These are phyloP conservation scores for Venturia carpophila DNA, from an alignment of 2,329 filamentous ascomycete species.

Conservation along the genomic window DNA sequence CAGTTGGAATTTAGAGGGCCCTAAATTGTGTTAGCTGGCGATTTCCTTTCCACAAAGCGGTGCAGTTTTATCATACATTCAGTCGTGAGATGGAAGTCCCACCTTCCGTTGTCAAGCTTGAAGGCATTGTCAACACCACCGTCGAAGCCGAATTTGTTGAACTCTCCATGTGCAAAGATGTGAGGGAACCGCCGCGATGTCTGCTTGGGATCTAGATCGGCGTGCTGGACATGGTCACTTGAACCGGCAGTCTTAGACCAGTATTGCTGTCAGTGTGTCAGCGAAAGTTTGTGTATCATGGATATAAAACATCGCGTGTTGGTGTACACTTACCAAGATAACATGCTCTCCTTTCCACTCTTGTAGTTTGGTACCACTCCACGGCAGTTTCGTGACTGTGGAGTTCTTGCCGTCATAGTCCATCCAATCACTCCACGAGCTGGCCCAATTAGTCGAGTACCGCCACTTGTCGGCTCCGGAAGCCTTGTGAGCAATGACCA, in stretches of 20 bases:
- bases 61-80: slow-evolving; percentile 51
- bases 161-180: slow-evolving; percentile 54
- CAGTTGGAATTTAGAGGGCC: slow-evolving; percentile 39
- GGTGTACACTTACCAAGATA: slow-evolving; percentile 35
- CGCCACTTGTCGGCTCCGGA: slow-evolving; percentile 55
- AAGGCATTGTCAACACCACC: slow-evolving; percentile 49
- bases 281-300: background rate
- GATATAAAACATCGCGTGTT: background rate
- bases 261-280: slow-evolving; percentile 38
- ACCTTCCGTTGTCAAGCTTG: slow-evolving; percentile 41
- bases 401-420: slow-evolving; percentile 47
- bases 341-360: slow-evolving; percentile 55
- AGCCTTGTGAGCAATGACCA: slow-evolving; percentile 50
- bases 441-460: slow-evolving; percentile 55
- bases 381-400: slow-evolving; percentile 41
- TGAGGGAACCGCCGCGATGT: slow-evolving; percentile 50
- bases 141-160: slow-evolving; percentile 58
- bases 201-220: slow-evolving; percentile 40
- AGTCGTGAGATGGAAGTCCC: slow-evolving; percentile 53
- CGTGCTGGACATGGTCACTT: slow-evolving; percentile 53
- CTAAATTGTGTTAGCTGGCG: background rate
- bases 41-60: background rate
- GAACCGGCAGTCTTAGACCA: slow-evolving; percentile 53
- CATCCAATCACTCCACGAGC: slow-evolving; percentile 51
- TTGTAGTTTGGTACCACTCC: slow-evolving; percentile 53